Base-by-base conservation (phyloP, 164 flowering plant genomes). In the Sedum album region DNA sequence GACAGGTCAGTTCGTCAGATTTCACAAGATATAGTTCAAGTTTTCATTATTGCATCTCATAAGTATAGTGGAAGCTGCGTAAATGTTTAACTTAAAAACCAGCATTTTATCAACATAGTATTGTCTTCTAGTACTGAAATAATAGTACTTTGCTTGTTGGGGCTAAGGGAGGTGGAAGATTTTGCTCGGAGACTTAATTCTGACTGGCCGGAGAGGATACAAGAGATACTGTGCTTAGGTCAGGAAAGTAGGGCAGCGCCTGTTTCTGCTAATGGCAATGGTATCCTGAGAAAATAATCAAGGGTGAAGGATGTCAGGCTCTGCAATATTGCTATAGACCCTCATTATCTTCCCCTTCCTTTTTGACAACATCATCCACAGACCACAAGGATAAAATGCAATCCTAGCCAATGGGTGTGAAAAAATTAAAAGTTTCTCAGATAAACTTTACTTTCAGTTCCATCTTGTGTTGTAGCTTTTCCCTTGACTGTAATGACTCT, bases 131-230 rank as follows among this genome's bases (percentile, higher is more conserved):
- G n/a, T n/a, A 28, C 35, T 21, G 21, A 18, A 31, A 25, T 1
- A 9, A 48, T 48, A 67, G 38, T 48, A 38, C 64, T 46, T 31
- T 61, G 82, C 36, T n/a, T 9, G 23, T 8, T 41, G 1, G 36
- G 23, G 23, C 17, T 2, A 20, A 91, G 97, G 82, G 97, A 91
- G 72, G 97, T 91, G 38, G 97, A 83, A 70, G 97, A 91, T 76
- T 91, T 89, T 77, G 91, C 87, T 1, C 77, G 95, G 77, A 82
- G 90, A 73, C 71, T 91, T 51, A 91, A 89, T 76, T 91, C 94
- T 38, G 87, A 79, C 66, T 91, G 94, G 96, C 91, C 91, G 1
- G 86, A 86, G 62, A 84, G 90, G 67, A 81, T 88, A 85, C 96
- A 82, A 67, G 93, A 88, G 76, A 77, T 86, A 65, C 70, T 87